Base-by-base conservation (phyloP, 2,329 filamentous ascomycete genomes). In the Aspergillus fijiensis region DNA sequence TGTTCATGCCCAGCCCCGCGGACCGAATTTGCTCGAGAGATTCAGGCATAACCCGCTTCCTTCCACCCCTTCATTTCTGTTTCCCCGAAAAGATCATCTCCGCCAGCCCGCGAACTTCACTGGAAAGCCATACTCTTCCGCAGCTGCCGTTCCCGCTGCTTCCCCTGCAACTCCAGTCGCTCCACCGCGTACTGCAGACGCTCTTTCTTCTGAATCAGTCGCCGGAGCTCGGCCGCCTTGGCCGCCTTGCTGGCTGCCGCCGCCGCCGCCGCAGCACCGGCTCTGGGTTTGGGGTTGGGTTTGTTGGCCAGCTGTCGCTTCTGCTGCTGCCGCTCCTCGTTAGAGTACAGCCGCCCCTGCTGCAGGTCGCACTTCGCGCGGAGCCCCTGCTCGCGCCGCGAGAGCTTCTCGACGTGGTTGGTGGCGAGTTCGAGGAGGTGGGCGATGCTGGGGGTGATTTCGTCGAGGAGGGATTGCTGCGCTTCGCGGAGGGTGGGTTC, bases 161-260 rank as follows among this genome's bases (percentile, higher is more conserved):
- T 83, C n/a, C 91, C 89, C 79, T 96, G 91, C 69, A 96, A 73
- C 80, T 95, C 91, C 65, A 97, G 76, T 62, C 92, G 84, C 72
- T 95, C 91, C 19, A 96, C 91, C 29, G 91, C 89, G 79, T 96
- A 96, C 73, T 90, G 88, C 67, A 96, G 78, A 53, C 91, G 86
- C 76, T 96, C 92, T 76, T 91, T 94, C 77, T 92, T 89, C 80
- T 92, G 90, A 60, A 86, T 81, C 59, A 95, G 76, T 64, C 90
- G 88, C 68, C 86, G 87, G 62, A 91, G 80, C 69, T 85, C 85
- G 60, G 83, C 80, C 59, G 85, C 82, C 70, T 85, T 78, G 55
- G 76, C 75, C 39, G 74, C 70, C 21, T 64, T 54, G 5, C 35
- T 68, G 39, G 63, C 68, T 53, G 74, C 27, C 67, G 39, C 62